phyloP scores from a whole-genome alignment of 176 grass and related monocot species.

The Juncus effusus region DNA sequence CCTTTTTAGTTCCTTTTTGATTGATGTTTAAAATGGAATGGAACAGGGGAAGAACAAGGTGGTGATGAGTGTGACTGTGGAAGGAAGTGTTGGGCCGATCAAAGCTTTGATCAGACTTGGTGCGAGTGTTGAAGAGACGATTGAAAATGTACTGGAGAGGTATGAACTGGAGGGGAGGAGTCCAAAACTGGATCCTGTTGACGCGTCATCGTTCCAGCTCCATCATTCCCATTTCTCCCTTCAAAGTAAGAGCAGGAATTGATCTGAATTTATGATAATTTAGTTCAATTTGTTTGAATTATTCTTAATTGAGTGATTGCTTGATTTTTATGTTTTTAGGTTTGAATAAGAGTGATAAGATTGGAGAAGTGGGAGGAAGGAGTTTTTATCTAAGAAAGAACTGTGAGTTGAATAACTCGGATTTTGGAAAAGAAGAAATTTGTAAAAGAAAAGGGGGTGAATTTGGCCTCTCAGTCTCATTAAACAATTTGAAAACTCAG shows the following conservation, averaged over 20 bases:
- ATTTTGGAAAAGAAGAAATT: constrained; percentile 29
- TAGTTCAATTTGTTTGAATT: not conserved
- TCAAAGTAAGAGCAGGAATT: constrained; percentile 40
- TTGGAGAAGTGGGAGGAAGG: constrained; percentile 69
- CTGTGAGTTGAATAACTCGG: constrained; percentile 21
- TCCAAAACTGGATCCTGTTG: constrained; percentile 40
- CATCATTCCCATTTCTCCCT: constrained; percentile 83
- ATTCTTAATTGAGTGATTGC: not conserved
- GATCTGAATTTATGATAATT: not conserved
- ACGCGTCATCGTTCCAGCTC: constrained; percentile 47
- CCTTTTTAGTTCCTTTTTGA: not conserved
- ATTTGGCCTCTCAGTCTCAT: not conserved
- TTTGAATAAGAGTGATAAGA: constrained; percentile 73
- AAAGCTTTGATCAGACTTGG: constrained; percentile 63
- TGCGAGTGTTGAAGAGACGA: constrained; percentile 60
- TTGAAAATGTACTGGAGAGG: constrained; percentile 52
- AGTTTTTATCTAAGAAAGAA: constrained; percentile 80
- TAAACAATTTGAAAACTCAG: not conserved
- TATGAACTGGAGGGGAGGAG: constrained; percentile 68
- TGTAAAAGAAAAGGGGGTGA: not conserved
- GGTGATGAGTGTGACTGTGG: constrained; percentile 75
- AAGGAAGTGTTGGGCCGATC: constrained; percentile 75
- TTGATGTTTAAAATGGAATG: not conserved
- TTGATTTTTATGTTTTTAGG: constrained; percentile 23
- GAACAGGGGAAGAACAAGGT: constrained; percentile 51